Conservation (phyloP, 2,329 filamentous ascomycete species). For the Aureobasidium melanogenum region DNA sequence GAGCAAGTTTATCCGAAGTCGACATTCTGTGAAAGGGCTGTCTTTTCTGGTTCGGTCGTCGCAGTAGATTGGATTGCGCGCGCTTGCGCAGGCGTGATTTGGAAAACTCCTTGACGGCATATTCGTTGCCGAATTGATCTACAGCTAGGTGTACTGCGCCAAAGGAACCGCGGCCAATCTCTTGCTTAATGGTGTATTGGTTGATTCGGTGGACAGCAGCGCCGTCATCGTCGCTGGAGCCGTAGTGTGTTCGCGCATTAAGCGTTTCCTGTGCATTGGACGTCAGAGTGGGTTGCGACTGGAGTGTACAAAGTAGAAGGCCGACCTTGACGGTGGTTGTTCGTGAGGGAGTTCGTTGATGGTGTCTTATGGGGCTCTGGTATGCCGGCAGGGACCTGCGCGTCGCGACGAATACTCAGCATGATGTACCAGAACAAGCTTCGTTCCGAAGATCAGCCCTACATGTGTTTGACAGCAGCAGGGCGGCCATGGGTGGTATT, state of each 20-base stretch:
- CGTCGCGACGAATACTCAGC: constrained; percentile 16
- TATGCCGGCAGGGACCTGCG: constrained; percentile 49
- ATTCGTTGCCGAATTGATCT: constrained; percentile 89
- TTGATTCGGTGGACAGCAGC: constrained; percentile 79
- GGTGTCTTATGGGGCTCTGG: constrained; percentile 57
- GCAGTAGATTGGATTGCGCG: constrained; percentile 80
- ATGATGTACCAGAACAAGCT: background rate
- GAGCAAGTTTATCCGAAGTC: constrained; percentile 40
- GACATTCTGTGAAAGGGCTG: constrained; percentile 54
- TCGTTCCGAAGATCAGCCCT: constrained; percentile 16
- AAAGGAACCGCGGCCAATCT: constrained; percentile 95
- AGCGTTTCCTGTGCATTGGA: constrained; percentile 63
- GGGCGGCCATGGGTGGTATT: constrained; percentile 31
- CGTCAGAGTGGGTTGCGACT: background rate
- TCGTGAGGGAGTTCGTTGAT: constrained; percentile 51
- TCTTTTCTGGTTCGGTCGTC: constrained; percentile 47
- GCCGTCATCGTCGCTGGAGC: constrained; percentile 75
- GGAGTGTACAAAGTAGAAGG: background rate
- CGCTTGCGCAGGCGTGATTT: constrained; percentile 84
- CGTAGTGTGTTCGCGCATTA: constrained; percentile 79
- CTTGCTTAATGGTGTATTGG: constrained; percentile 86
- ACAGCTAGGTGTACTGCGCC: constrained; percentile 84
- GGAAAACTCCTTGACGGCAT: constrained; percentile 95
- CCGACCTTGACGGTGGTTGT: constrained; percentile 54
- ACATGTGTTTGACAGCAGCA: constrained; percentile 42